Evolutionary conservation across 2,329 filamentous ascomycete species (phyloP).

Genomic region (Diaporthe sp.): DNA sequence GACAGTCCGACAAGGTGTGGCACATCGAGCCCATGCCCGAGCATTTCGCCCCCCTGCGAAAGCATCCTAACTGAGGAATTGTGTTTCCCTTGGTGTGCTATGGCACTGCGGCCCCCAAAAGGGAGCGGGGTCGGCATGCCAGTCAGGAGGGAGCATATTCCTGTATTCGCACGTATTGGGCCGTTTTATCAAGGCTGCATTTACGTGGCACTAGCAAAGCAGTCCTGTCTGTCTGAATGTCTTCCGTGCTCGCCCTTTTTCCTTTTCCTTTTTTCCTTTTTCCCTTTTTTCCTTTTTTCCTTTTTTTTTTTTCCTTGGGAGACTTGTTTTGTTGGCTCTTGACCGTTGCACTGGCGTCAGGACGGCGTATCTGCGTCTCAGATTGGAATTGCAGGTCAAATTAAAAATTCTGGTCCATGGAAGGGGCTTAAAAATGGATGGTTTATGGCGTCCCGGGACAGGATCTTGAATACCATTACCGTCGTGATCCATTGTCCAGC

Average conservation of each 20-base stretch:
- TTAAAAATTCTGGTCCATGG: not conserved
- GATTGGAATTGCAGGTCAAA: not conserved
- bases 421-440: not conserved
- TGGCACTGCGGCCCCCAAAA: not conserved
- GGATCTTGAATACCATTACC: not conserved
- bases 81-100: not conserved
- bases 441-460: constrained; percentile 8
- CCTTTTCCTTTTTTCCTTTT: not conserved
- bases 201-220: not conserved
- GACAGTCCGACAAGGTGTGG: constrained; percentile 58
- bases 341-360: not conserved
- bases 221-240: not conserved
- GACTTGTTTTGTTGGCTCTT: not conserved
- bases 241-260: not conserved
- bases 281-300: not conserved
- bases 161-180: not conserved
- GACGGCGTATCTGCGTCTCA: not conserved
- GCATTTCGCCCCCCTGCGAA: constrained; percentile 66
- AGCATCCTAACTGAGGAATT: constrained; percentile 59
- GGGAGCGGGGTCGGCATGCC: not conserved
- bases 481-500: not conserved
- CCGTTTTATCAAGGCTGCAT: no score
- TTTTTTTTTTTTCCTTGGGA: not conserved
- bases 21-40: constrained; percentile 71
- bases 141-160: no score